Base-by-base conservation (phyloP, 495 filamentous ascomycete genomes). In the Terfezia boudieri region DNA sequence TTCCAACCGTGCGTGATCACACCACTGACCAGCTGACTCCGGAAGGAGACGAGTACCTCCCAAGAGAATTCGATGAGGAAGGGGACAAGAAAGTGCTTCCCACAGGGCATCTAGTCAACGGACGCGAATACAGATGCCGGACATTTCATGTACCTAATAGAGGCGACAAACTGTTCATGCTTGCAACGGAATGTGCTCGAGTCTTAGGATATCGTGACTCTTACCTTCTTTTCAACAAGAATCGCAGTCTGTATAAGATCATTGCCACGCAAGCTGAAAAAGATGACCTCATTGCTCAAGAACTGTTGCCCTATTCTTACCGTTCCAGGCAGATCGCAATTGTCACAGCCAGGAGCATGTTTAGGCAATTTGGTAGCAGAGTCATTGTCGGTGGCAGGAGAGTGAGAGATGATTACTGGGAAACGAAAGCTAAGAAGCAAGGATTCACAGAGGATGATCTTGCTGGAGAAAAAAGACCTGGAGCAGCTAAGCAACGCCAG, bases 171-270 rank as follows among this genome's bases (percentile, higher is more conserved):
- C 73, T 95, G 9, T 99, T 96, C 67, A 99, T 99, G 90, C 76
- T 96, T 46, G 90, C 90, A 49, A 99, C 90, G 37, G 90, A 99
- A 70, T 99, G 92, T 66, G 90, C 92, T 9, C 76, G 90, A 52
- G 89, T 95, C 7, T 71, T 99, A 26, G 85, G 85, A 26, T 99
- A 99, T 65, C 78, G 90, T 55, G 90, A 99, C 66, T 99, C 92
- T 14, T 99, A 99, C 67, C 70, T 99, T 50, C 72, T 99, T 12
- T 99, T 99, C 73, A 99, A 99, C 75, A 99, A 99, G 70, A 99
- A 99, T 62, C 72, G 88, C 56, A 96, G 92, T 1, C 73, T 99
- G 17, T 89, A 79, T 74, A 99, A 96, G 71, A 99, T 99, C 62
- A 99, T 99, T 60, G 90, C 92, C 26, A 88, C 80, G 16, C 90